phyloP scores from a whole-genome alignment of 2,329 filamentous ascomycete genomes.

The Chrysoporthe cubensis region DNA sequence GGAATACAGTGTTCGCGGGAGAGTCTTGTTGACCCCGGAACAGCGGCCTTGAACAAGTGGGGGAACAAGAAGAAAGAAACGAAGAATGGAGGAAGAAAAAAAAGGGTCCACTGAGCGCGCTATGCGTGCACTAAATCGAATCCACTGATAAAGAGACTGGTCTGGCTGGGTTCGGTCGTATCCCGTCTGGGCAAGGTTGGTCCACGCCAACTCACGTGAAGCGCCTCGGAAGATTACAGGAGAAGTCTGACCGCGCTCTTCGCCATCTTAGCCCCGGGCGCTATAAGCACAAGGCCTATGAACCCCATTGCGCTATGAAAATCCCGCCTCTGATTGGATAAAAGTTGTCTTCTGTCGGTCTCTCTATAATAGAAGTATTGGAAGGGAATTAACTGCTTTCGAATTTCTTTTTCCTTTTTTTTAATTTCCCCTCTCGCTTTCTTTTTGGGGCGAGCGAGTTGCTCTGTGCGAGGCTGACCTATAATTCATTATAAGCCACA shows the following conservation, averaged over 20 bases:
- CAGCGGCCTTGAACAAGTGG: neutral
- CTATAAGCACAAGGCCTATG: no score
- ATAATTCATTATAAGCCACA: no score
- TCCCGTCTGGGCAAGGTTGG: neutral
- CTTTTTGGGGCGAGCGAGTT: no score
- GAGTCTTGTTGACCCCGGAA: neutral
- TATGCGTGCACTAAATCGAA: neutral
- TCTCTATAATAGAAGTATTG: no score
- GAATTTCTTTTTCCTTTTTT: no score
- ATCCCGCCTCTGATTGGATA: no score
- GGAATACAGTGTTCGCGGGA: neutral
- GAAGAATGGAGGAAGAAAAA: neutral
- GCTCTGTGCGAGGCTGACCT: no score
- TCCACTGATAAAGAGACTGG: neutral
- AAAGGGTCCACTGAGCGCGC: neutral
- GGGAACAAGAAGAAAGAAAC: neutral
- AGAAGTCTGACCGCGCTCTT: neutral
- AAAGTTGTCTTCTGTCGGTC: no score
- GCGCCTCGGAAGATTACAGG: neutral
- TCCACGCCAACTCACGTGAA: neutral
- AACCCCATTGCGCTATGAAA: no score
- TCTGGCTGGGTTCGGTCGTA: neutral
- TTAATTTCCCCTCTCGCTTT: no score
- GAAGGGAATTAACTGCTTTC: no score
- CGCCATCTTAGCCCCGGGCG: no score